A percentile compares a stretch with the other conserved stretches of the same genome.
These are phyloP conservation scores for Eucalyptus pumila DNA, from an alignment of 345 rosid species.

Conservation along the genomic window DNA sequence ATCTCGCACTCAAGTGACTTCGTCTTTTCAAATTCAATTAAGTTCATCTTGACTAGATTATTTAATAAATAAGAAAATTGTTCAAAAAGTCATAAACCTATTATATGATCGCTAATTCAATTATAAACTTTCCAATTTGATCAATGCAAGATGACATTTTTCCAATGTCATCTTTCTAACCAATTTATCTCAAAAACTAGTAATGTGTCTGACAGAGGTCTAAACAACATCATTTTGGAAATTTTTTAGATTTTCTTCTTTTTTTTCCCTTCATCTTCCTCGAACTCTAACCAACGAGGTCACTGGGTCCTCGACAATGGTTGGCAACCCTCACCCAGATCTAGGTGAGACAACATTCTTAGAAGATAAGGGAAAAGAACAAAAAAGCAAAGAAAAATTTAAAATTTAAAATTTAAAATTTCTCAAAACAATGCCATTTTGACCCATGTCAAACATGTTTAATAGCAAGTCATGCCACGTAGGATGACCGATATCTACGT, in stretches of 20 bases:
- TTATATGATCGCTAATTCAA: neutral
- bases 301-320: fast-evolving
- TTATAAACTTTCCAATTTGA: neutral
- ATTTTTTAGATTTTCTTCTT: neutral
- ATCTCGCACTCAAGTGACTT: neutral
- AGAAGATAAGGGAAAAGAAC: neutral
- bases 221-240: neutral
- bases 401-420: too few species aligned
- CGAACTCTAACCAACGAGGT: fast-evolving
- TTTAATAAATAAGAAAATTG: neutral
- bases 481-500: fast-evolving
- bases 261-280: neutral
- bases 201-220: neutral
- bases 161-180: neutral
- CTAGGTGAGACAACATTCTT: neutral
- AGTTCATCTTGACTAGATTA: neutral
- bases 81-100: neutral
- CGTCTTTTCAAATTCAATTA: neutral
- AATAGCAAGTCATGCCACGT: neutral
- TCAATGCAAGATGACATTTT: neutral
- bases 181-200: neutral
- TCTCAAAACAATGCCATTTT: too few species aligned
- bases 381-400: neutral
- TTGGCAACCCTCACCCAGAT: neutral
- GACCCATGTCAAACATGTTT: neutral